Base-by-base conservation (phyloP, 257 asterid genomes). In the Przewalskia tangutica region DNA sequence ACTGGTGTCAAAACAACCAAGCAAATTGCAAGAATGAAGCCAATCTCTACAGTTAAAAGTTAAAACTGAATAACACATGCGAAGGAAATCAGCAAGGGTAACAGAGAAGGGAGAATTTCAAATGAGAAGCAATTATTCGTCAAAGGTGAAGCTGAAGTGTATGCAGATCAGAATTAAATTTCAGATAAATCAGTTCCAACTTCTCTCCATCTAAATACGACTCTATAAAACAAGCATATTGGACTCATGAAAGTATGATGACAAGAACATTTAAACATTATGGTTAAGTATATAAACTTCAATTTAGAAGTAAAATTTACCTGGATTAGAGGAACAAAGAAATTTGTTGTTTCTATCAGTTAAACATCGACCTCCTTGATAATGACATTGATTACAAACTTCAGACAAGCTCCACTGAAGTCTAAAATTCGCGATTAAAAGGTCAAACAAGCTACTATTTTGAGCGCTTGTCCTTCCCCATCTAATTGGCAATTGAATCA, bases 391-490 rank as follows among this genome's bases (percentile, higher is more conserved):
- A 20, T 3, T 34, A n/a, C 81, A 77, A 38, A 36, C 81, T 10
- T 1, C 20, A 38, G 81, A 54, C 20, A 56, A 7, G 11, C 3
- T 32, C 68, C 38, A 77, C 4, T 0, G 32, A 4, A 54, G 2
- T 17, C 0, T 0, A 34, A 0, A 77, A 9, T 54, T 40, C 2
- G n/a, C 44, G 4, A 51, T 16, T 2, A 77, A 54, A 10, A 13
- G 3, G 32, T 77, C 67, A 40, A 40, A 77, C 50, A 23, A 32
- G 66, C 66, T 8, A 77, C 67, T 51, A 36, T 2, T 67, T 3
- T 2, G 0, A 17, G 0, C 0, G 1, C 1, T 8, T 77, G 32
- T 16, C 0, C 7, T 16, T 0, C 7, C 2, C 32, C 50, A 16
- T 32, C 0, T 8, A 34, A 14, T 38, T 16, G 81, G 81, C 44